Evolutionary conservation across 2,329 filamentous ascomycete genomes (phyloP).

Genomic region (Neocatenulostroma microsporum): DNA sequence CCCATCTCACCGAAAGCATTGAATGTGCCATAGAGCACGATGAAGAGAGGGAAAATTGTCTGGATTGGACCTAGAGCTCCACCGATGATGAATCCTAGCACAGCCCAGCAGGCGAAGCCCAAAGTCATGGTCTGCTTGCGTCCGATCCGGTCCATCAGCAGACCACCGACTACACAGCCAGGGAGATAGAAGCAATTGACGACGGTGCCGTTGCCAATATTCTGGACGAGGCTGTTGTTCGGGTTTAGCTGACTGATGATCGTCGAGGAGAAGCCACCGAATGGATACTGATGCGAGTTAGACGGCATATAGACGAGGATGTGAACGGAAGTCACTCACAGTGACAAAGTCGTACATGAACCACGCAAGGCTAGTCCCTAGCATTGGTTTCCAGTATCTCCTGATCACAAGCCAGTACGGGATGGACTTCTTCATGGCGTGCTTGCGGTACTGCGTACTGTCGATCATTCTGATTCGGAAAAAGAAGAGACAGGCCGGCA

Average conservation of each 20-base stretch:
- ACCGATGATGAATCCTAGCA: conserved; percentile 67
- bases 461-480: conserved; percentile 66
- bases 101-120: conserved; percentile 58
- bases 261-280: conserved; percentile 63
- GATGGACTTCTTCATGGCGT: conserved; percentile 56
- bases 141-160: conserved; percentile 68
- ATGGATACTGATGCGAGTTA: conserved; percentile 48
- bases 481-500: conserved; percentile 59
- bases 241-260: conserved; percentile 59
- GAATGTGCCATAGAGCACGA: conserved; percentile 71
- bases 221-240: conserved; percentile 57
- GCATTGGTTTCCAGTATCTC: conserved; percentile 65
- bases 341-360: conserved; percentile 63
- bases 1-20: conserved; percentile 70
- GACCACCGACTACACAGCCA: conserved; percentile 67
- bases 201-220: conserved; percentile 82
- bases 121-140: conserved; percentile 64
- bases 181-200: conserved; percentile 85
- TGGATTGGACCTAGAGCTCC: conserved; percentile 62
- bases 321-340: too few relatives aligned
- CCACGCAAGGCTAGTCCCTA: conserved; percentile 66
- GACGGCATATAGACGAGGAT: too few relatives aligned
- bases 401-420: conserved; percentile 44
- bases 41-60: conserved; percentile 54
- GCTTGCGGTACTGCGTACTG: conserved; percentile 64